phyloP scores from a whole-genome alignment of 1,284 basidiomycete genomes.

The Cutaneotrichosporon sp. region DNA sequence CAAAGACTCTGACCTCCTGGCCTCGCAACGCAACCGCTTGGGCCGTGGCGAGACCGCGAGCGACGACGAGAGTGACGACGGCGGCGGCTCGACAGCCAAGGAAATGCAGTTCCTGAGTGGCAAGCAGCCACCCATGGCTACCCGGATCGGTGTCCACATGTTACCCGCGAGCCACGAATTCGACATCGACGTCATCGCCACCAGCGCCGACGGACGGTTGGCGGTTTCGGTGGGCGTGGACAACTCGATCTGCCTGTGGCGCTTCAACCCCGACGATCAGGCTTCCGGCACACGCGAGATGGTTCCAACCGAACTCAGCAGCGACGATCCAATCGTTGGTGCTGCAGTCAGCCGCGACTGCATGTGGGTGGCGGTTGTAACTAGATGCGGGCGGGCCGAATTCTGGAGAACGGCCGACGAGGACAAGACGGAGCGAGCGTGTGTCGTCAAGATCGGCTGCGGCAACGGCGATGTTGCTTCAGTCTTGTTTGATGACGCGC shows the following conservation, averaged over 20 bases:
- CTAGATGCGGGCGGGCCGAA: constrained; percentile 16
- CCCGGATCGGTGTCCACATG: constrained; percentile 59
- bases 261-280: constrained; percentile 28
- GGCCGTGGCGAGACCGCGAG: constrained; percentile 32
- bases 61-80: constrained; percentile 21
- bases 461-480: constrained; percentile 3
- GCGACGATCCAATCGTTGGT: constrained; percentile 31
- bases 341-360: constrained; percentile 25
- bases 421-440: constrained; percentile 17
- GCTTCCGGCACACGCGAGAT: constrained; percentile 36
- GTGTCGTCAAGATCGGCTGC: constrained; percentile 5
- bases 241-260: constrained; percentile 56
- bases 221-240: constrained; percentile 72
- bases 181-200: constrained; percentile 76
- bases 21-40: constrained; percentile 67
- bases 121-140: constrained; percentile 8
- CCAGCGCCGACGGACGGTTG: constrained; percentile 64
- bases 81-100: constrained; percentile 2
- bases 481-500: constrained; percentile 20
- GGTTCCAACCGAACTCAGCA: constrained; percentile 18
- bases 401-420: constrained; percentile 22
- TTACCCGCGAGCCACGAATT: constrained; percentile 72
- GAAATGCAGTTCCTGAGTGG: background rate
- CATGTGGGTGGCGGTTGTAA: constrained; percentile 19
- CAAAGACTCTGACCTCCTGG: constrained; percentile 86